These are phyloP conservation scores for Roridomyces roridus DNA, from an alignment of 768 basidiomycete genomes.

Conservation along the genomic window DNA sequence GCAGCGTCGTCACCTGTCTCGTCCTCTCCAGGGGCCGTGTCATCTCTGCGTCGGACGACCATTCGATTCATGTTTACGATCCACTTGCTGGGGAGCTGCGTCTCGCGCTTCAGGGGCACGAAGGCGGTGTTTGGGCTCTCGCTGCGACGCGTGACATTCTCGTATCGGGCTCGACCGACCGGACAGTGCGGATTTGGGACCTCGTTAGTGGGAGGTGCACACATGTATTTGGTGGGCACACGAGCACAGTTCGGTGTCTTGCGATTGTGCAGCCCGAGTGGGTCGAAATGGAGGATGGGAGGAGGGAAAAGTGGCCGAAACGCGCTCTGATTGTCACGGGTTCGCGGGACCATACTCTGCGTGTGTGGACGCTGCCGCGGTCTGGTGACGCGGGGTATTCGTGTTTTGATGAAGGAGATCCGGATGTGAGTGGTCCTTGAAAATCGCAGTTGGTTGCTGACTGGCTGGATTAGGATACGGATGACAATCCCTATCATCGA, in stretches of 20 bases:
- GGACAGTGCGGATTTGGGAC: slow-evolving; percentile 93
- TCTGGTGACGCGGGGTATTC: slow-evolving; percentile 22
- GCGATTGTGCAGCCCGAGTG: slow-evolving; percentile 95
- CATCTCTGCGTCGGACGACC: slow-evolving; percentile 96
- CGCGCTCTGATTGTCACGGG: slow-evolving; percentile 58
- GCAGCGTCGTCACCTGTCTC: slow-evolving; percentile 93
- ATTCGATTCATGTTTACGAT: slow-evolving; percentile 94
- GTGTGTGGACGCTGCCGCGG: slow-evolving; percentile 36
- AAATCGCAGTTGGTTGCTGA: slow-evolving; percentile 41
- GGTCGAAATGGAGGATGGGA: slow-evolving; percentile 74
- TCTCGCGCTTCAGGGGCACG: slow-evolving; percentile 84
- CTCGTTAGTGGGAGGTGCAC: slow-evolving; percentile 80
- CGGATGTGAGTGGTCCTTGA: slow-evolving; percentile 10
- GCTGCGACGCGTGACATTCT: slow-evolving; percentile 86
- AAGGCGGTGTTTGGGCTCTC: slow-evolving; percentile 98
- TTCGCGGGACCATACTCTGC: slow-evolving; percentile 50
- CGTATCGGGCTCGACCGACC: slow-evolving; percentile 92
- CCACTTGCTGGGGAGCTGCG: slow-evolving; percentile 81
- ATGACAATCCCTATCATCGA: slow-evolving; percentile 89
- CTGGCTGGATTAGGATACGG: slow-evolving; percentile 58
- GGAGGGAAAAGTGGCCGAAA: slow-evolving; percentile 44
- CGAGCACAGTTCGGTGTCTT: slow-evolving; percentile 93
- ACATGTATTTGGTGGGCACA: slow-evolving; percentile 95
- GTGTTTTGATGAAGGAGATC: slow-evolving; percentile 26
- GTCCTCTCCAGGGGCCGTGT: slow-evolving; percentile 94